These are phyloP conservation scores for Rhizophagus prolifer DNA, from an alignment of 192 early-diverging fungal genomes.

Conservation along the genomic window DNA sequence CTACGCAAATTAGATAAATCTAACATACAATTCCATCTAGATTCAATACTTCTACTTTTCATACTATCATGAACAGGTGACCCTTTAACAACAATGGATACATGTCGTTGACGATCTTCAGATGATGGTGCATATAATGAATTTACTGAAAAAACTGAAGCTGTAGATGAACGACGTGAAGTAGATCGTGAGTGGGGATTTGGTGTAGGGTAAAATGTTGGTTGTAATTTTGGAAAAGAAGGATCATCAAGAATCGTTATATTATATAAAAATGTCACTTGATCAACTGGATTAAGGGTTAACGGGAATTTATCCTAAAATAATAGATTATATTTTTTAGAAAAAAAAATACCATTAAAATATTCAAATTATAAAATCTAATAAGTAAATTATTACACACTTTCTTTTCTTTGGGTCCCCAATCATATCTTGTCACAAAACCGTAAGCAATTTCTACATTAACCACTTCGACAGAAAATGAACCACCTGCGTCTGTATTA, in stretches of 20 bases:
- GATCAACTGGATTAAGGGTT: constrained; percentile 48
- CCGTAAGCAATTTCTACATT: constrained; percentile 57
- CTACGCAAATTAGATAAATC: constrained; percentile 50
- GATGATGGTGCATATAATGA: not conserved
- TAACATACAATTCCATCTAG: constrained; percentile 59
- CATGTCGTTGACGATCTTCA: constrained; percentile 44
- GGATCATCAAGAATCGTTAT: constrained; percentile 55
- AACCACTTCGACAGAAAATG: constrained; percentile 48
- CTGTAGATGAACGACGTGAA: constrained; percentile 23
- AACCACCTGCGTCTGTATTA: constrained; percentile 49
- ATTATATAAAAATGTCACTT: constrained; percentile 57
- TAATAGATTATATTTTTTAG: not conserved
- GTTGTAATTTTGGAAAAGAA: constrained; percentile 15
- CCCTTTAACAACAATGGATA: constrained; percentile 54
- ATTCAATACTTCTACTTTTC: constrained; percentile 47
- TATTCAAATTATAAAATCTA: not conserved
- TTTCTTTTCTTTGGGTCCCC: constrained; percentile 42
- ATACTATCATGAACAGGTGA: constrained; percentile 50
- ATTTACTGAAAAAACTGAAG: constrained; percentile 17
- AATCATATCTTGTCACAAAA: constrained; percentile 45
- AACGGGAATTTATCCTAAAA: constrained; percentile 44
- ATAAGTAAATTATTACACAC: constrained; percentile 16
- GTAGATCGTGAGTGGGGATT: not conserved
- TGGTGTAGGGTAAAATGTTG: constrained; percentile 13
- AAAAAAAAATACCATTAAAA: not conserved